Percentiles rank a stretch among this genome's conserved stretches.
These are phyloP conservation scores for Aspergillus hortae DNA, from an alignment of 2,329 filamentous ascomycete species.

Conservation along the genomic window DNA sequence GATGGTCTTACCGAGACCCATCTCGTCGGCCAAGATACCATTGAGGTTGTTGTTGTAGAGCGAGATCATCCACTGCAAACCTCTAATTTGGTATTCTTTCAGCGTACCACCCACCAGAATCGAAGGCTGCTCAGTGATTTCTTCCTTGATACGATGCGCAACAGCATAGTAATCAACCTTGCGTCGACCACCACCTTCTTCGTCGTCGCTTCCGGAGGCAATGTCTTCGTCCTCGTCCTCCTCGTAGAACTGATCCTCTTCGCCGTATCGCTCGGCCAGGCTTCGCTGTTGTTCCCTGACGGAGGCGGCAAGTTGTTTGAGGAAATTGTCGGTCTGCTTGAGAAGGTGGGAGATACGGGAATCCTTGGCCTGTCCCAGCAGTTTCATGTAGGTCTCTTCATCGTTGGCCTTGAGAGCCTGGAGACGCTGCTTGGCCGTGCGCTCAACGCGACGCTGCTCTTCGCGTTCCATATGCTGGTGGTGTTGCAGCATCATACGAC, in stretches of 20 bases:
- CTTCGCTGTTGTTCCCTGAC: constrained; percentile 91
- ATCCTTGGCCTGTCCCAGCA: constrained; percentile 97
- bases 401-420: constrained; percentile 98
- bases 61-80: constrained; percentile 99
- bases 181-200: constrained; percentile 57
- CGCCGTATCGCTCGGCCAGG: constrained; percentile 73
- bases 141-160: constrained; percentile 92
- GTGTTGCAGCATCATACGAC: constrained; percentile 81
- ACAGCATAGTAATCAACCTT: constrained; percentile 99
- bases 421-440: constrained; percentile 98
- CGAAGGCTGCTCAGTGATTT: constrained; percentile 74
- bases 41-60: constrained; percentile 99
- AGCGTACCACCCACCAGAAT: constrained; percentile 89
- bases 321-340: constrained; percentile 94
- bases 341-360: constrained; percentile 97
- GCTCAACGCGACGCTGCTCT: constrained; percentile 96
- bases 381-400: constrained; percentile 96
- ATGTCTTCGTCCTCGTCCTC: constrained; percentile 64
- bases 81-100: constrained; percentile 98
- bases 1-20: constrained; percentile 99
- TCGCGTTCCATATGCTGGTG: constrained; percentile 98
- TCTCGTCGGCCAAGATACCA: constrained; percentile 96
- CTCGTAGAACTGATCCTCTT: constrained; percentile 52
- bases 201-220: constrained; percentile 64
- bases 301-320: constrained; percentile 90